Evolutionary conservation across 768 basidiomycete genomes (phyloP).

Genomic region (Leucocoprinus sp.): DNA sequence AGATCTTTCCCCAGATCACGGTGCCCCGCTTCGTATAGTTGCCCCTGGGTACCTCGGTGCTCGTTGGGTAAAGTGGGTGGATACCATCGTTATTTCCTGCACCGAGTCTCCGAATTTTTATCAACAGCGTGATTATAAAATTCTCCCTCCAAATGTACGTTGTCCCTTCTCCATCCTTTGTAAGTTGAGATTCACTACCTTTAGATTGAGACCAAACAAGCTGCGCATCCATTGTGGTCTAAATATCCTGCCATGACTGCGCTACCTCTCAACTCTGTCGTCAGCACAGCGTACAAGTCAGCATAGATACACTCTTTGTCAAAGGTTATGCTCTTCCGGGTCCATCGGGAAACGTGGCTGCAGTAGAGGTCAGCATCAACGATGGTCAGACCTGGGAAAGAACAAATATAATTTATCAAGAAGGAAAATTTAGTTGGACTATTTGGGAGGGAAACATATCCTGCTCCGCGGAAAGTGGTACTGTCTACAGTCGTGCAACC

Average conservation of each 20-base stretch:
- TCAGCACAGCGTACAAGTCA: conserved; percentile 32
- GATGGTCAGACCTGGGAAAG: conserved; percentile 42
- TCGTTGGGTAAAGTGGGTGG: conserved; percentile 73
- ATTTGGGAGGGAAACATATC: conserved; percentile 52
- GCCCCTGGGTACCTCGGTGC: conserved; percentile 63
- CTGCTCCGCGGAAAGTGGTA: conserved; percentile 24
- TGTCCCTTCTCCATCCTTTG: not conserved
- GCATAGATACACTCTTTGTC: conserved; percentile 29
- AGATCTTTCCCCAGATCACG: conserved; percentile 49
- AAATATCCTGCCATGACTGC: conserved; percentile 51
- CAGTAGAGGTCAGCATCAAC: conserved; percentile 46
- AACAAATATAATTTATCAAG: conserved; percentile 47
- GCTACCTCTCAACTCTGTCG: conserved; percentile 55
- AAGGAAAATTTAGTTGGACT: conserved; percentile 68
- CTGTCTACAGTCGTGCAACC: conserved; percentile 41
- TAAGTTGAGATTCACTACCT: conserved; percentile 3
- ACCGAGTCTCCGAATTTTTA: conserved; percentile 62
- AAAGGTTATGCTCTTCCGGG: conserved; percentile 55
- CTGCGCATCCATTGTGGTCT: conserved; percentile 39
- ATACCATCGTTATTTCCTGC: conserved; percentile 44
- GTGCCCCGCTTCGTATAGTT: conserved; percentile 59
- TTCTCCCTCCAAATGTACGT: conserved; percentile 44
- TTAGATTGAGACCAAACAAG: conserved; percentile 39
- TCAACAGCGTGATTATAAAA: conserved; percentile 65
- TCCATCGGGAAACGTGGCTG: conserved; percentile 32